Conservation (phyloP, 345 rosid genomes). For the Moricandia arvensis region DNA sequence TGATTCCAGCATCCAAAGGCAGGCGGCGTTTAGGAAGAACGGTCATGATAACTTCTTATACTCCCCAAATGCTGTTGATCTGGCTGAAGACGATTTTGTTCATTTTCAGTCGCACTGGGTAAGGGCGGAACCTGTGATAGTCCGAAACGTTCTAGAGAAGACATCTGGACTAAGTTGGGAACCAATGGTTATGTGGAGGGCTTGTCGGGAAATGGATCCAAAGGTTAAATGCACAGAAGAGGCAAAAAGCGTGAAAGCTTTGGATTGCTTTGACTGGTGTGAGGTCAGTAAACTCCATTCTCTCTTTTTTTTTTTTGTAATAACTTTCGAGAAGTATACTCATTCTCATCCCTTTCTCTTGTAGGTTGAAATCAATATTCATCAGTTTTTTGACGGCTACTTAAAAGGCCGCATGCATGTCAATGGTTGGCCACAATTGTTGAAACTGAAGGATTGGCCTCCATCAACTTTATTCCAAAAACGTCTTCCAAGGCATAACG, state of each 20-base stretch:
- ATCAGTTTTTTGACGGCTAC: conserved; percentile 65
- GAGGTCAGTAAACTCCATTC: conserved; percentile 42
- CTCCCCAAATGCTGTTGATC: conserved; percentile 54
- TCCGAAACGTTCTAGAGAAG: conserved; percentile 55
- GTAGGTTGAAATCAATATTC: conserved; percentile 65
- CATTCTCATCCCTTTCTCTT: neutral
- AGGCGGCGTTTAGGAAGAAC: conserved; percentile 56
- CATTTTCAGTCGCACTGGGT: conserved; percentile 81
- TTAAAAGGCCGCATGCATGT: conserved; percentile 32
- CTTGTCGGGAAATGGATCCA: conserved; percentile 51
- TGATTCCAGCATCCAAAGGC: conserved; percentile 32
- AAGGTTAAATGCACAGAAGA: conserved; percentile 21
- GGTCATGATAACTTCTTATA: conserved; percentile 60
- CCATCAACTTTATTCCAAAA: conserved; percentile 60
- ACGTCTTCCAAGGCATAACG: conserved; percentile 66
- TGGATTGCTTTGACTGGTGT: conserved; percentile 64
- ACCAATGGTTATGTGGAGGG: conserved; percentile 92
- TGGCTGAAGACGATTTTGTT: conserved; percentile 45
- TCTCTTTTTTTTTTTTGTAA: no score
- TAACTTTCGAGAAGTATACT: neutral
- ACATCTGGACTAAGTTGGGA: conserved; percentile 82
- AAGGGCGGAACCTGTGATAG: conserved; percentile 73
- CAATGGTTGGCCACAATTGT: conserved; percentile 51
- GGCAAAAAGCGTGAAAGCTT: conserved; percentile 43
- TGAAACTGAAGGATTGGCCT: conserved; percentile 87